phyloP scores from a whole-genome alignment of 73 alveolate genomes.

The Stentor roeselii region DNA sequence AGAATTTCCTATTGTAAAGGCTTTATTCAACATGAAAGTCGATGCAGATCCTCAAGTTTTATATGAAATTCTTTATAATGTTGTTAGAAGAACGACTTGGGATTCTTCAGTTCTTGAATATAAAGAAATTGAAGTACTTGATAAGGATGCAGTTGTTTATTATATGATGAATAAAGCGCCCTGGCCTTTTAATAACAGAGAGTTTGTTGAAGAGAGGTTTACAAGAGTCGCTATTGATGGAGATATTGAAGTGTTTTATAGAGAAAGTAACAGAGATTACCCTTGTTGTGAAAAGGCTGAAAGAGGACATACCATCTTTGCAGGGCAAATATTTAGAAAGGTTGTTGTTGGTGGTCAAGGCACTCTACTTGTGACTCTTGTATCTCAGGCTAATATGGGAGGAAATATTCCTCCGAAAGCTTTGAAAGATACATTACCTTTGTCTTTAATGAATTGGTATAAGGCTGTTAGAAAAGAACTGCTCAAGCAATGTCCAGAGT shows the following conservation, averaged over 20 bases:
- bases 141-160: slow-evolving; percentile 9
- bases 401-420: slow-evolving; percentile 12
- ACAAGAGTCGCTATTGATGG: not conserved
- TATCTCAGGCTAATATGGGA: slow-evolving; percentile 8
- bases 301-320: slow-evolving; percentile 8
- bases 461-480: slow-evolving; percentile 6
- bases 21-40: not conserved
- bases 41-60: slow-evolving; percentile 22
- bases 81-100: not conserved
- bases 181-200: slow-evolving; percentile 25
- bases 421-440: not conserved
- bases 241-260: not conserved
- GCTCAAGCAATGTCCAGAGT: no score
- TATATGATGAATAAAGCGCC: slow-evolving; percentile 23
- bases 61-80: not conserved
- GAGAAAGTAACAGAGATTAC: not conserved
- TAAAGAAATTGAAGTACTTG: not conserved
- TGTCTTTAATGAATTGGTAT: not conserved
- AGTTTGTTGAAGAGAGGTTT: slow-evolving; percentile 7
- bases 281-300: not conserved
- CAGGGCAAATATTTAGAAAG: slow-evolving; percentile 17
- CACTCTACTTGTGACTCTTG: not conserved
- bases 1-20: not conserved
- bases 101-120: not conserved
- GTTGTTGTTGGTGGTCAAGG: not conserved